Evolutionary conservation across 192 early-diverging fungal species (phyloP), one percentile per base, ranked within the genome.

Genomic region (Radiomyces spectabilis): DNA sequence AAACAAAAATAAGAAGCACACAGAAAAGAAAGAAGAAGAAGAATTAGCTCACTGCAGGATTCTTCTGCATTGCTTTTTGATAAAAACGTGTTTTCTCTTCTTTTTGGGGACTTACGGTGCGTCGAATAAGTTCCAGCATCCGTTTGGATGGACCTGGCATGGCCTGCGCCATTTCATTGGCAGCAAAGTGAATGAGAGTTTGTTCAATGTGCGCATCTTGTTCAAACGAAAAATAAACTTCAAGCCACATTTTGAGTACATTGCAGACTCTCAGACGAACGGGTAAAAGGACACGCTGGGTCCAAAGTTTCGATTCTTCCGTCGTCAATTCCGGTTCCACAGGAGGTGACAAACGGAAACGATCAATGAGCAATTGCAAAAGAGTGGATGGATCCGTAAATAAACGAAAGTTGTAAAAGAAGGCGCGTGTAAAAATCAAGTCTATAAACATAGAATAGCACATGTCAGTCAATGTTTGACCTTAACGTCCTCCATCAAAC

Each of bases 351-450:
- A 86, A 57, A 9, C 59, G 57, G 39, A 79, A 87, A 26, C 91
- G 73, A 1, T 65, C 43, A 9, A 69, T 75, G 19, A 93, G 68
- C 1, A 80, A 63, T 6, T 73, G 59, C 13, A 89, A 59, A 15
- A 93, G 66, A 32, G 78, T 78, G 1, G 18, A 50, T 7, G 87
- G 72, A 15, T 78, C 73, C 12, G 86, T 80, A 53, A 93, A 92
- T 0, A 81, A 74, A 9, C 87, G 85, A 63, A 89, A 93, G 4
- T 87, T 81, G 27, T 91, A 66, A 38, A 93, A 73, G 61, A 93
- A 93, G 0, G 79, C 71, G 29, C 60, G 63, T 0, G 65, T 69
- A 57, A 76, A 91, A 7, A 51, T 32, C 16, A 53, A 25, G 32
- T 64, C 62, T 41, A 45, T 40, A 8, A 40, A 58, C 1, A 16